Base-by-base conservation (phyloP, 176 grass and related monocot genomes). In the Panicum miliaceum region DNA sequence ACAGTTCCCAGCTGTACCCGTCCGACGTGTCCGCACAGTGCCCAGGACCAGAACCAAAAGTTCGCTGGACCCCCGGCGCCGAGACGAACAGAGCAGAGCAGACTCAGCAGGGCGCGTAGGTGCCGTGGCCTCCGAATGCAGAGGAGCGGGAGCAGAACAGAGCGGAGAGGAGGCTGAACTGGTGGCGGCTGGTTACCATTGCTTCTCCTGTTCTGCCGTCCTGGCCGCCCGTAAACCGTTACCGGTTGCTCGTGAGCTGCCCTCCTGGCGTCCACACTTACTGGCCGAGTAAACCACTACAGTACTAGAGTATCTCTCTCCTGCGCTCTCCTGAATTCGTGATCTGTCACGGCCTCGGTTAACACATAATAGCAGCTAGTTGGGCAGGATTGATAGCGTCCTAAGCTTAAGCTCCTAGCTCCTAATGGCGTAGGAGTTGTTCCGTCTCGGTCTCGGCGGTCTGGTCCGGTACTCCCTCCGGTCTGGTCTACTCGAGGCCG, bases 11-110 rank as follows among this genome's bases (percentile, higher is more conserved):
- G 16, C 1, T 32, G 73, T 82, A 78, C 79, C 66, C 40, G 79
- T 86, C 80, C 68, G 32, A 68, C 74, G 68, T 90, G 89, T 60
- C 42, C n/a, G 73, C 38, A 83, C 74, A 79, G 84, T 83, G 77
- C 71, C 76, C 68, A 54, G 71, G 71, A 53, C 71, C 71, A 52
- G 71, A 16, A 51, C 12, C 25, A 32, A 23, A 53, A 62, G 27
- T 11, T 43, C 25, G 43, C 60, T 1, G 12, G 20, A 27, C 22
- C 35, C 4, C 8, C 73, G 48, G 35, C 13, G 50, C 72, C 34
- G 8, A 32, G 75, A 10, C 14, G 75, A 27, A 57, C 2, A 14
- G 75, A 29, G 38, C 29, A 16, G 10, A 42, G 50, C 36, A 61
- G 56, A 10, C 14, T 32, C 29, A 29, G 27, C 26, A 22, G 3